Conservation (phyloP, 768 basidiomycete species). For the Lactarius deliciosus region DNA sequence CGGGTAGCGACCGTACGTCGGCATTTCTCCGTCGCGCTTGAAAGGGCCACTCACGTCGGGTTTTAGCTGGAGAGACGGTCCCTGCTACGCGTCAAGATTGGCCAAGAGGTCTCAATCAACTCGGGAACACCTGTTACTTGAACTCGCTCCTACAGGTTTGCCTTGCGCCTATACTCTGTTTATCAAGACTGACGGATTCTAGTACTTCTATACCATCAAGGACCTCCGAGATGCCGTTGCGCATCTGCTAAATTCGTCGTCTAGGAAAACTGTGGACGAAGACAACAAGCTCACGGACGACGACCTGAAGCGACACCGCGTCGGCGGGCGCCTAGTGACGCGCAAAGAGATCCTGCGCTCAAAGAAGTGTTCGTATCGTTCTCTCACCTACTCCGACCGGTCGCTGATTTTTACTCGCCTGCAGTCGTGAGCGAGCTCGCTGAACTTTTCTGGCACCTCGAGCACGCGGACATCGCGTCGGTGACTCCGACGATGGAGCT, state of each 20-base stretch:
- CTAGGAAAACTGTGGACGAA: conserved; percentile 55
- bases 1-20: conserved; percentile 73
- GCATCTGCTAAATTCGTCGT: conserved; percentile 55
- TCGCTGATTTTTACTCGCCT: conserved; percentile 8
- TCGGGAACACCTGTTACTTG: conserved; percentile 86
- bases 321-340: conserved; percentile 83
- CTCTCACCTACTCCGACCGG: conserved; percentile 21
- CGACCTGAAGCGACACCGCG: conserved; percentile 78
- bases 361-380: conserved; percentile 62
- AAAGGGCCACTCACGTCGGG: conserved; percentile 1
- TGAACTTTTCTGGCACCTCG: conserved; percentile 73
- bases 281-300: conserved; percentile 79
- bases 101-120: conserved; percentile 84
- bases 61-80: conserved; percentile 63
- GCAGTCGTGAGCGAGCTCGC: conserved; percentile 80
- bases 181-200: conserved; percentile 11
- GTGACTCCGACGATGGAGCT: conserved; percentile 85
- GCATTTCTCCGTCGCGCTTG: background rate
- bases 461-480: conserved; percentile 59
- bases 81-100: conserved; percentile 57
- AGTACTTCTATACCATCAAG: conserved; percentile 97
- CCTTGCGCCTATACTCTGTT: conserved; percentile 7
- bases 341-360: conserved; percentile 79
- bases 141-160: conserved; percentile 74
- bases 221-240: conserved; percentile 78